These are phyloP conservation scores for Barbarea vulgaris DNA, from an alignment of 345 rosid genomes.

Conservation along the genomic window DNA sequence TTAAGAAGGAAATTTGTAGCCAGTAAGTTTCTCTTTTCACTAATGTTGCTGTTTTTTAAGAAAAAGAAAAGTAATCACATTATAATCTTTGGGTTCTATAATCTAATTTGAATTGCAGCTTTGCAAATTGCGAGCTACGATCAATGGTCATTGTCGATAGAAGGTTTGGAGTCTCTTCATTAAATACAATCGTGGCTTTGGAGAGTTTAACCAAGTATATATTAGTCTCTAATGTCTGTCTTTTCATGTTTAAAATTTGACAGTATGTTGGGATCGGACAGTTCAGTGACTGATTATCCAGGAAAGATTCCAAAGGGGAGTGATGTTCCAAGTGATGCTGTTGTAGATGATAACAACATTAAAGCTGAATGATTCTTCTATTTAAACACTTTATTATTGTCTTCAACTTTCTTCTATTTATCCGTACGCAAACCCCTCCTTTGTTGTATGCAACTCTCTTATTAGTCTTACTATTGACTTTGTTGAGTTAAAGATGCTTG, in stretches of 20 bases:
- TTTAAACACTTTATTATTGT: neutral
- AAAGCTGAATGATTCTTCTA: slow-evolving; percentile 20
- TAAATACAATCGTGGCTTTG: neutral
- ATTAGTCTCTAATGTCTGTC: neutral
- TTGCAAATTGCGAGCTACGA: slow-evolving; percentile 95
- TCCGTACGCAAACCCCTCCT: slow-evolving; percentile 4
- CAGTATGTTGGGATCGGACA: slow-evolving; percentile 77
- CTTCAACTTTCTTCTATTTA: slow-evolving; percentile 26
- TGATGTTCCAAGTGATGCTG: slow-evolving; percentile 56
- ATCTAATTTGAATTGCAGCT: slow-evolving; percentile 54
- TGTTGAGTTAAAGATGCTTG: neutral
- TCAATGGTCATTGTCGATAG: slow-evolving; percentile 86
- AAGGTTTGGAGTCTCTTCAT: slow-evolving; percentile 50
- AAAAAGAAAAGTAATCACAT: neutral
- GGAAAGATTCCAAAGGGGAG: slow-evolving; percentile 76
- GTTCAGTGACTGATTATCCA: slow-evolving; percentile 66
- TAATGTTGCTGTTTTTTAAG: neutral
- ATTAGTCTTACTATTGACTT: slow-evolving; percentile 20
- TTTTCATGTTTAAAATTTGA: neutral
- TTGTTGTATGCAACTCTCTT: slow-evolving; percentile 33
- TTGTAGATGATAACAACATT: slow-evolving; percentile 34
- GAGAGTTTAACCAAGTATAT: neutral
- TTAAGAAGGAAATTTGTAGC: slow-evolving; percentile 75
- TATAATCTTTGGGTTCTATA: neutral
- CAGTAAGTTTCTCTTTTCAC: slow-evolving; percentile 51